Evolutionary conservation across 2,329 filamentous ascomycete genomes (phyloP).

Genomic region (Monosporascus ibericus): DNA sequence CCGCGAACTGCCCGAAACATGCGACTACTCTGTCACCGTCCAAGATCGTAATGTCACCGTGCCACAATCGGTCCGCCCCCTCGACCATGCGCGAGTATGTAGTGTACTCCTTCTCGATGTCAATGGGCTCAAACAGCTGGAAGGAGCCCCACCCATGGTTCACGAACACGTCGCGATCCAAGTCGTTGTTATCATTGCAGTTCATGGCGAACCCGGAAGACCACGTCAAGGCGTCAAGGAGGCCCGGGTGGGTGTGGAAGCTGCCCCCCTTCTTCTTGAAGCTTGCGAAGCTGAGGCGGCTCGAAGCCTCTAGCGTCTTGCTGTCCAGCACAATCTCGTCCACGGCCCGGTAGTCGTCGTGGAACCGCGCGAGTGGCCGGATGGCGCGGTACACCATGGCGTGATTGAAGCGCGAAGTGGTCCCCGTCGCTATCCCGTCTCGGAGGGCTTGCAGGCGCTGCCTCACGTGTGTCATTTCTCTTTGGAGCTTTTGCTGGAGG

Average conservation of each 20-base stretch:
- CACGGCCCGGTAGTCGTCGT: constrained; percentile 20
- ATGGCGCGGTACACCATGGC: constrained; percentile 28
- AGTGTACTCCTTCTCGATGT: constrained; percentile 9
- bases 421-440: constrained; percentile 8
- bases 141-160: constrained; percentile 21
- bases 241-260: constrained; percentile 17
- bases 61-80: constrained; percentile 10
- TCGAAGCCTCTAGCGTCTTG: constrained; percentile 15
- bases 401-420: constrained; percentile 35
- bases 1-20: constrained; percentile 9
- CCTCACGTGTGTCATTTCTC: constrained; percentile 4
- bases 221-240: constrained; percentile 15
- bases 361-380: constrained; percentile 20
- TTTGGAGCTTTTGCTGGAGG: constrained; percentile 10
- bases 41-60: constrained; percentile 13
- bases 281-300: constrained; percentile 7
- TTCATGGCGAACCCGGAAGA: constrained; percentile 18
- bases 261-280: constrained; percentile 9
- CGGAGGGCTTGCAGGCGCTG: constrained; percentile 14
- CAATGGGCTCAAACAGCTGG: constrained; percentile 13
- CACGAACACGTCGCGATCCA: constrained; percentile 16
- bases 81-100: constrained; percentile 15
- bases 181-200: constrained; percentile 15
- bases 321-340: constrained; percentile 26
- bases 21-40: constrained; percentile 14